These are phyloP conservation scores for Saccharum officinarum DNA, from an alignment of 176 grass and related monocot genomes.

Conservation along the genomic window DNA sequence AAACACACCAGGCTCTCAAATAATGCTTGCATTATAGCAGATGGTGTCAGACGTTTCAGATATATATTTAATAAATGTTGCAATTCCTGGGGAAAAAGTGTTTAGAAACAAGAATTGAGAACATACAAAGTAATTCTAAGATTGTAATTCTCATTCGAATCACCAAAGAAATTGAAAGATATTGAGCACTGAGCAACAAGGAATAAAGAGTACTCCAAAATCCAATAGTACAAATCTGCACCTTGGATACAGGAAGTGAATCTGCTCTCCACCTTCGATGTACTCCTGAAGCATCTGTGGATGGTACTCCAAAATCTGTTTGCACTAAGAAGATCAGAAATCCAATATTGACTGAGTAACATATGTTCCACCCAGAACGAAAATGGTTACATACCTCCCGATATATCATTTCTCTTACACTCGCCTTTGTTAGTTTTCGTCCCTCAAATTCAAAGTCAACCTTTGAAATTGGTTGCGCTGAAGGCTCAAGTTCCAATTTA, in stretches of 20 bases:
- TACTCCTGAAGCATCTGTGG: slow-evolving; percentile 90
- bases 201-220: not conserved
- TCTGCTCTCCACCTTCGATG: slow-evolving; percentile 64
- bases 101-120: not conserved
- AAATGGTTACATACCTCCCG: slow-evolving; percentile 64
- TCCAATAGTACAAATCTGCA: slow-evolving; percentile 30
- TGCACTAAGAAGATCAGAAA: slow-evolving; percentile 52
- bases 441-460: slow-evolving; percentile 92
- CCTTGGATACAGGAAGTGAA: slow-evolving; percentile 95
- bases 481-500: slow-evolving; percentile 66
- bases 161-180: not conserved
- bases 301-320: slow-evolving; percentile 99
- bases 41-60: not conserved
- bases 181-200: not conserved
- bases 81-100: not conserved
- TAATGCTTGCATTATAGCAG: too few relatives aligned
- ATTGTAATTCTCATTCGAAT: not conserved
- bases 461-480: slow-evolving; percentile 71
- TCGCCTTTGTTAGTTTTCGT: slow-evolving; percentile 80
- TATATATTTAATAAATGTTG: not conserved
- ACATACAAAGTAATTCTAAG: not conserved
- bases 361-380: slow-evolving; percentile 14
- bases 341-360: slow-evolving; percentile 20
- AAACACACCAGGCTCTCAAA: too few relatives aligned
- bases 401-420: slow-evolving; percentile 86